Percentiles rank a stretch among this genome's conserved stretches.
Conservation (phyloP, 768 basidiomycete species). For the Obba rivulosa region DNA sequence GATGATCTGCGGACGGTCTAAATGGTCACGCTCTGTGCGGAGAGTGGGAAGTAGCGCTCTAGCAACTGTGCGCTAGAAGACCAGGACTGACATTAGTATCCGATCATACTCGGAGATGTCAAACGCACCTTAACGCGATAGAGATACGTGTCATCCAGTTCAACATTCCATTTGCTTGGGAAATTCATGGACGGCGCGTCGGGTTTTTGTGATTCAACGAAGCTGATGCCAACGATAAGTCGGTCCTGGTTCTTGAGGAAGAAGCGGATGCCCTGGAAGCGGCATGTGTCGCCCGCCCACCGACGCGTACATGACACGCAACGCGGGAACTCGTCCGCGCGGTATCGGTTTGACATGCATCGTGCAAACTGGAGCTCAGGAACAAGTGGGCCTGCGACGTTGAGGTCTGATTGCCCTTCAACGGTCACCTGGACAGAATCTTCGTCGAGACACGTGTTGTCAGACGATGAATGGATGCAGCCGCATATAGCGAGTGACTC, state of each 20-base stretch:
- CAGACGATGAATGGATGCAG: no score
- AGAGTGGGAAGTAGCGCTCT: conserved; percentile 63
- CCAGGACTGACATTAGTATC: conserved; percentile 5
- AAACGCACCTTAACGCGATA: conserved; percentile 52
- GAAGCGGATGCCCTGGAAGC: conserved; percentile 80
- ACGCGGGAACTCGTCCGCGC: conserved; percentile 65
- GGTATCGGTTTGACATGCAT: conserved; percentile 82
- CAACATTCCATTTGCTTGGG: conserved; percentile 64
- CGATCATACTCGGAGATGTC: not conserved
- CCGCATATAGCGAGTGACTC: no score
- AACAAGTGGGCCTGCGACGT: conserved; percentile 29
- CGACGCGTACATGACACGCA: conserved; percentile 82
- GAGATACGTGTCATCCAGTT: conserved; percentile 45
- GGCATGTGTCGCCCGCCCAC: conserved; percentile 85
- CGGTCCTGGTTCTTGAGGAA: conserved; percentile 60
- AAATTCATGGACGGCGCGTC: conserved; percentile 58
- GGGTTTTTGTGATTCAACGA: conserved; percentile 56
- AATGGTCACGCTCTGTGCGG: conserved; percentile 57
- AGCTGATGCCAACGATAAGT: conserved; percentile 62
- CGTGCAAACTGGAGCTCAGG: conserved; percentile 74
- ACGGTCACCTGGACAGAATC: not conserved
- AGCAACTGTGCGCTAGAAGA: conserved; percentile 57
- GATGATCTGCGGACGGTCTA: conserved; percentile 52
- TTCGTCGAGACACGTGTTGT: no score
- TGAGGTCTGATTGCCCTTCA: conserved; percentile 16